These are phyloP conservation scores for Aureobasidium sp. DNA, from an alignment of 2,329 filamentous ascomycete genomes.

Conservation along the genomic window DNA sequence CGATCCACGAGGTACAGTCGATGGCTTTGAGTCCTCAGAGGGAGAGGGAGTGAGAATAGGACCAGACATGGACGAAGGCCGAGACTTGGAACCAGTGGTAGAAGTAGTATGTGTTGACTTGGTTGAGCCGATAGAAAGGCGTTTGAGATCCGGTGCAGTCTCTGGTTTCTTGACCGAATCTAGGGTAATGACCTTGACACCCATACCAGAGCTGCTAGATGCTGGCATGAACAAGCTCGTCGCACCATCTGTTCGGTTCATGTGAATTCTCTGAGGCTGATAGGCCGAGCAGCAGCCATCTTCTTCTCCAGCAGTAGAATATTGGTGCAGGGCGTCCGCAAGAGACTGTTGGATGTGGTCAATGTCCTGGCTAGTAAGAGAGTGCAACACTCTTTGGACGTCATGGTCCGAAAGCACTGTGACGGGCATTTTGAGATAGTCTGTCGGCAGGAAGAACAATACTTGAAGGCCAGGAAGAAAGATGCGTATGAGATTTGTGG, in stretches of 20 bases:
- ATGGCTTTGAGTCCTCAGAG: constrained; percentile 18
- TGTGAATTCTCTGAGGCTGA: constrained; percentile 55
- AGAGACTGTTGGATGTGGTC: constrained; percentile 51
- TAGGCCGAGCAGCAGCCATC: constrained; percentile 52
- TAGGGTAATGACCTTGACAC: constrained; percentile 59
- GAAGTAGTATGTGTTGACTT: neutral
- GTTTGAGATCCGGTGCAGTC: constrained; percentile 23
- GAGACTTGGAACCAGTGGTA: neutral
- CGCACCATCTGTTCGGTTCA: constrained; percentile 54
- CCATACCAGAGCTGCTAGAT: constrained; percentile 51
- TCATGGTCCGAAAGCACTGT: constrained; percentile 53
- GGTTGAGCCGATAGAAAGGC: constrained; percentile 18
- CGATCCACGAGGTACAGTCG: constrained; percentile 40
- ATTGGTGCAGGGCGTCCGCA: constrained; percentile 55
- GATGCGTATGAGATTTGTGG: neutral
- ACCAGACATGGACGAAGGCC: neutral
- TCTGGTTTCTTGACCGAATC: constrained; percentile 24
- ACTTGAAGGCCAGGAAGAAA: neutral
- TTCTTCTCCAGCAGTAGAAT: constrained; percentile 54
- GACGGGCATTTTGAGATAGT: constrained; percentile 45
- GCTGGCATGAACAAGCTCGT: constrained; percentile 64
- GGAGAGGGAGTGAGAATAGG: constrained; percentile 23
- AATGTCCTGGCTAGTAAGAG: constrained; percentile 51
- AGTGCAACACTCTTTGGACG: constrained; percentile 49
- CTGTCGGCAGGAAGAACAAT: neutral